These are phyloP conservation scores for Thuidium tamariscinum DNA, from an alignment of 225 moss, liverwort and hornwort genomes.

Conservation along the genomic window DNA sequence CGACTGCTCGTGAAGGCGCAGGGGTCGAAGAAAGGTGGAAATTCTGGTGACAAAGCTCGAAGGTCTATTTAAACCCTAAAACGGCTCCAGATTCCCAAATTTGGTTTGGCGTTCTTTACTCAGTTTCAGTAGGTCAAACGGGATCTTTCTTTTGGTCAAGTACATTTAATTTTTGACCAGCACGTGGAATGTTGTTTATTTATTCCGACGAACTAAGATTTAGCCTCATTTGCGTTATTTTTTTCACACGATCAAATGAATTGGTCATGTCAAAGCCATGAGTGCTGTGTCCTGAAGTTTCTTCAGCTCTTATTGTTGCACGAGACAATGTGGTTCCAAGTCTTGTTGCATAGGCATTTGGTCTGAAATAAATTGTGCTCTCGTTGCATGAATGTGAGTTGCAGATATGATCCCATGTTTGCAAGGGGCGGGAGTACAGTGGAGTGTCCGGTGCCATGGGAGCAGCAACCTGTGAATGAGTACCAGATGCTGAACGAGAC, in stretches of 20 bases:
- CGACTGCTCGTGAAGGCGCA: constrained; percentile 15
- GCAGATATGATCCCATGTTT: constrained; percentile 60
- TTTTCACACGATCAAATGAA: background rate
- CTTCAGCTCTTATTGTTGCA: background rate
- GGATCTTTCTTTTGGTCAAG: background rate
- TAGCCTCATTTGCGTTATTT: background rate
- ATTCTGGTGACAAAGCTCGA: constrained; percentile 47
- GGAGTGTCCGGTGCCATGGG: constrained; percentile 90
- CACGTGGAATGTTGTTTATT: background rate
- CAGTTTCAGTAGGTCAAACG: background rate
- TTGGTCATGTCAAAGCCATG: background rate
- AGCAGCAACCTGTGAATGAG: constrained; percentile 97
- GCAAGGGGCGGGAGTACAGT: constrained; percentile 61
- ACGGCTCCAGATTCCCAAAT: background rate
- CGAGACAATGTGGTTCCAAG: background rate
- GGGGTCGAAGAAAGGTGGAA: constrained; percentile 45
- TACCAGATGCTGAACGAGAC: constrained; percentile 81
- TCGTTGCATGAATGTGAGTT: background rate
- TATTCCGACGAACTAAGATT: background rate
- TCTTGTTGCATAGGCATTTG: background rate
- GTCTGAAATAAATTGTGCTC: background rate
- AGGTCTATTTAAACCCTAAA: constrained; percentile 7
- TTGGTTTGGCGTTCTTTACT: too few species aligned
- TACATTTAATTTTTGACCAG: background rate
- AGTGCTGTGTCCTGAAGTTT: background rate